phyloP scores from a whole-genome alignment of 1,284 basidiomycete genomes.

The Coniferiporia weirii region DNA sequence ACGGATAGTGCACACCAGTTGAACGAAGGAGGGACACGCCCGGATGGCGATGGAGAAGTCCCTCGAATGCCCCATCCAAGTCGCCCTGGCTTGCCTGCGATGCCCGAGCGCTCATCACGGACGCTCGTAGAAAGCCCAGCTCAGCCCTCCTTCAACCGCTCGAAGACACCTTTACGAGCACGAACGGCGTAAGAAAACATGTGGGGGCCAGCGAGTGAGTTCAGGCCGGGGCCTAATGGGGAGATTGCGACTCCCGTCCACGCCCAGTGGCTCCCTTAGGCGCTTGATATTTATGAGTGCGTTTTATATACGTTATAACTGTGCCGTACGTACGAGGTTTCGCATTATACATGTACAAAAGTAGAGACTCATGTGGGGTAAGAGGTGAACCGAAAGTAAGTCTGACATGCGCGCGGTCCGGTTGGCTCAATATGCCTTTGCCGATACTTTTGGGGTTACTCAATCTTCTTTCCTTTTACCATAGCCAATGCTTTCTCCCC shows the following conservation, averaged over 20 bases:
- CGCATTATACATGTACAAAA: no score
- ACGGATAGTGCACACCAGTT: not conserved
- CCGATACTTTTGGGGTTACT: not conserved
- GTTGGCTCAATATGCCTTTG: no score
- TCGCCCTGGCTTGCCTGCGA: not conserved
- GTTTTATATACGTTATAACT: no score
- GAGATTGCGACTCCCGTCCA: not conserved
- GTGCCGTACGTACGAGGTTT: no score
- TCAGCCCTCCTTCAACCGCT: not conserved
- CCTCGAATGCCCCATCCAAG: not conserved
- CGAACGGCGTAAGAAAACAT: not conserved
- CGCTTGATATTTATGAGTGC: no score
- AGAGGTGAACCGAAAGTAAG: no score
- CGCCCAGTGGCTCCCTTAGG: no score
- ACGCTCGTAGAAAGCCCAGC: not conserved
- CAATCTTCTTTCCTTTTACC: not conserved
- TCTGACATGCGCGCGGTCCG: no score
- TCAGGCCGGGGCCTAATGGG: not conserved
- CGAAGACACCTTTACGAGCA: not conserved
- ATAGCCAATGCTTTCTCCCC: slow-evolving; percentile 1
- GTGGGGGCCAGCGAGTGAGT: not conserved
- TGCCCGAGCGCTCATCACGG: not conserved
- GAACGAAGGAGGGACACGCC: not conserved
- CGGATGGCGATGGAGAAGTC: not conserved
- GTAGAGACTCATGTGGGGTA: not conserved